Conservation (phyloP, 306 rosid species). For the Phaseolus lunatus region DNA sequence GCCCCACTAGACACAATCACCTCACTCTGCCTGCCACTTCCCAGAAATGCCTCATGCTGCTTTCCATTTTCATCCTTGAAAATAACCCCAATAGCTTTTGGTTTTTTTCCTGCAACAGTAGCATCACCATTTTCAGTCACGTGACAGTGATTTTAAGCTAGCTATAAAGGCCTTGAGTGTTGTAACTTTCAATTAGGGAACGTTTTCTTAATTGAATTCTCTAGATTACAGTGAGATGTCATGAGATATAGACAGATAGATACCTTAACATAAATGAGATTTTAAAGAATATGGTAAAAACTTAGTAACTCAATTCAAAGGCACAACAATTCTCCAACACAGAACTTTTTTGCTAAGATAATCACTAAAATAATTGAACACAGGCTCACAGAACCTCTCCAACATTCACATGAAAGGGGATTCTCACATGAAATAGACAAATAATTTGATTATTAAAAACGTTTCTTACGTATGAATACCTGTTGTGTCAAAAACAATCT, state of each 20-base stretch:
- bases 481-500: constrained; percentile 62
- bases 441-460: neutral
- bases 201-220: too few species aligned
- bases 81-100: constrained; percentile 73
- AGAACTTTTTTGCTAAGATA: too few species aligned
- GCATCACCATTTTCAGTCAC: neutral
- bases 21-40: constrained; percentile 59
- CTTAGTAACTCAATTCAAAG: too few species aligned
- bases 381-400: neutral
- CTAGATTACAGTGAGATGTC: too few species aligned
- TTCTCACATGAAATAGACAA: neutral
- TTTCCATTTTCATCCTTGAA: constrained; percentile 82
- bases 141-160: too few species aligned
- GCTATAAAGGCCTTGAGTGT: too few species aligned
- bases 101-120: constrained; percentile 57
- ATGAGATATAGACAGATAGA: too few species aligned
- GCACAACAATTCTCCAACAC: too few species aligned
- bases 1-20: constrained; percentile 80
- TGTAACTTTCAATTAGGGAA: too few species aligned
- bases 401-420: neutral
- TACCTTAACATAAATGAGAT: too few species aligned
- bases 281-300: too few species aligned
- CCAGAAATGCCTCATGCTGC: constrained; percentile 61
- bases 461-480: constrained; percentile 40
- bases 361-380: too few species aligned